Percentiles rank a stretch among this genome's conserved stretches.
phyloP scores from a whole-genome alignment of 1,284 basidiomycete species.

The Sporisorium exsertum region DNA sequence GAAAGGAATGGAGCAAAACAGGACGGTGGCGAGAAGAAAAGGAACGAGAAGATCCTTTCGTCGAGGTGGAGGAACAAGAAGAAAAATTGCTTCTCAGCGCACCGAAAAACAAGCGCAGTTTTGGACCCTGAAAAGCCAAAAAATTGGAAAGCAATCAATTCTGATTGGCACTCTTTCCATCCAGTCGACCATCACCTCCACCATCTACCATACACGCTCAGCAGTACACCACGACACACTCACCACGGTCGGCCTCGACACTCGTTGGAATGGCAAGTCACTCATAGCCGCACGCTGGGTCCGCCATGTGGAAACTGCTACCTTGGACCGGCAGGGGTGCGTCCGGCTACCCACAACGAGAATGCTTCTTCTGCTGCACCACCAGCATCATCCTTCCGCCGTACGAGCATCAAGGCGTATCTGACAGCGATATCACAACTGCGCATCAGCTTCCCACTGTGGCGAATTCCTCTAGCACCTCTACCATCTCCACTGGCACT shows the following conservation, averaged over 20 bases:
- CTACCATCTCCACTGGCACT: slow-evolving; percentile 52
- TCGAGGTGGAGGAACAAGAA: slow-evolving; percentile 18
- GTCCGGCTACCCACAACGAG: slow-evolving; percentile 39
- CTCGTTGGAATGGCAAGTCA: neutral
- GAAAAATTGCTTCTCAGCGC: slow-evolving; percentile 1
- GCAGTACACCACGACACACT: neutral
- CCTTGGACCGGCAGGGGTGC: slow-evolving; percentile 24
- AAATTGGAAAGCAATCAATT: slow-evolving; percentile 11
- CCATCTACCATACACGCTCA: neutral
- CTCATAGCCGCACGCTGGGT: neutral
- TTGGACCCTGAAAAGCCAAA: slow-evolving; percentile 7
- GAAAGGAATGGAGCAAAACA: neutral
- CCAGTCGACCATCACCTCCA: neutral
- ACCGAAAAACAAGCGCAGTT: slow-evolving; percentile 3
- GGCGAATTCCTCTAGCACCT: slow-evolving; percentile 20
- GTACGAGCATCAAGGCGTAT: slow-evolving; percentile 18
- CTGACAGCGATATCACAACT: neutral
- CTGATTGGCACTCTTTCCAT: slow-evolving; percentile 7
- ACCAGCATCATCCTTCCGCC: slow-evolving; percentile 57
- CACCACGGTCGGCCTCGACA: neutral
- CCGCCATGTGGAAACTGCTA: slow-evolving; percentile 24
- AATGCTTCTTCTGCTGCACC: slow-evolving; percentile 60
- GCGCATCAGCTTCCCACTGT: neutral
- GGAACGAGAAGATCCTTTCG: neutral
- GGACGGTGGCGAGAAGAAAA: slow-evolving; percentile 6